Evolutionary conservation across 2,329 filamentous ascomycete genomes (phyloP).

Genomic region (Chlorencoelia australis): DNA sequence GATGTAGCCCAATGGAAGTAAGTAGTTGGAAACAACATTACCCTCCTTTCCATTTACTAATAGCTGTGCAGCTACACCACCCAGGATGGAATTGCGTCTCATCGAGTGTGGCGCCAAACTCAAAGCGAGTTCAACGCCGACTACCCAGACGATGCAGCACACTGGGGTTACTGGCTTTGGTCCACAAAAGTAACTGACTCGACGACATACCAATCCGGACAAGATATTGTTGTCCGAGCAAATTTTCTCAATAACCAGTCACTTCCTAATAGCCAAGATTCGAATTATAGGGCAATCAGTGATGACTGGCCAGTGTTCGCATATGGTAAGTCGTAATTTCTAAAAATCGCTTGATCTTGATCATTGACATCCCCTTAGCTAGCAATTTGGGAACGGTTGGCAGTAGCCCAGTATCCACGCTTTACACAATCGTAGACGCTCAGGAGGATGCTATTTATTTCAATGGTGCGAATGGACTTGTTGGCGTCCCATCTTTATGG

Average conservation of each 20-base stretch:
- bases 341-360: not conserved
- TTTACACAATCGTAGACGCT: constrained; percentile 23
- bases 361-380: constrained; percentile 6
- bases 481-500: constrained; percentile 67
- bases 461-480: constrained; percentile 36
- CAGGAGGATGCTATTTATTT: constrained; percentile 21
- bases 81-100: constrained; percentile 17
- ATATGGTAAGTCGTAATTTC: constrained; percentile 36
- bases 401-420: constrained; percentile 9
- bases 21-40: constrained; percentile 52
- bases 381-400: constrained; percentile 19
- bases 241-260: constrained; percentile 54
- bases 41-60: constrained; percentile 56
- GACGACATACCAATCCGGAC: constrained; percentile 58
- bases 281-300: constrained; percentile 54
- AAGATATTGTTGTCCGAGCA: constrained; percentile 51
- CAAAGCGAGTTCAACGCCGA: constrained; percentile 24
- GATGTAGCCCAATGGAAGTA: constrained; percentile 50
- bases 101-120: constrained; percentile 16
- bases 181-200: constrained; percentile 49
- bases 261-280: constrained; percentile 55
- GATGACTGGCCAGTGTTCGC: constrained; percentile 73
- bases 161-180: constrained; percentile 77
- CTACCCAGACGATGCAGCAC: constrained; percentile 39
- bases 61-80: constrained; percentile 23